Evolutionary conservation across 345 rosid genomes (phyloP), one percentile per base, ranked within the genome.

Genomic region (Eucalyptus victrix): DNA sequence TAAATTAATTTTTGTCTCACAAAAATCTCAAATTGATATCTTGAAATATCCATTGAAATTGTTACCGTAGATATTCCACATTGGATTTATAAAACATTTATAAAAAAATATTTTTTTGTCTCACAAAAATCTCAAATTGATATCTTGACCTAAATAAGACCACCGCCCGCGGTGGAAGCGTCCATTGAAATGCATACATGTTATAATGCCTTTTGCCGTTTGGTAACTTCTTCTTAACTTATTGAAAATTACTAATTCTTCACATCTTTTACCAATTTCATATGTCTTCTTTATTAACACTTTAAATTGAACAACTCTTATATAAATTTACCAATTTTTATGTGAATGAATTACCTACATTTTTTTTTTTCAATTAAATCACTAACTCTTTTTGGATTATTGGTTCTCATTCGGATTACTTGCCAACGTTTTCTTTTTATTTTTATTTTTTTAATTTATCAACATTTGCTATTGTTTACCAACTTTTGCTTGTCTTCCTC

Each of bases 11-110:
- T 69, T 72, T 34, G 81, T 16, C 26, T 17, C 19, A 19, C 37
- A 69, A 65, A 69, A 4, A 32, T 17, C 13, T 2, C 23, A 69
- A 34, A 32, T 9, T 34, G 37, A 40, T 69, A 32, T 69, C 12
- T 17, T 32, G 11, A 69, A 24, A 42, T 21, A 69, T 32, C 11
- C 42, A 69, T 69, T 69, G 24, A 69, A 69, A 17, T 32, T 8
- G 23, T 69, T 34, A 69, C 18, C 6, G 1, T 9, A 34, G 23
- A 69, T 69, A 32, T 69, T 32, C 12, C 42, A 17, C 12, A 14
- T 16, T 0, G 1, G 40, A 67, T 14, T 1, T 2, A 17, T 32
- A 2, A 32, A 7, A 67, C 21, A 67, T 65, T 4, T 65, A n/a
- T 6, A 19, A 7, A 65, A 65, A 65, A 7, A 2, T 15, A 67